Evolutionary conservation across 768 basidiomycete species (phyloP).

Genomic region (Asterophora lycoperdoides): DNA sequence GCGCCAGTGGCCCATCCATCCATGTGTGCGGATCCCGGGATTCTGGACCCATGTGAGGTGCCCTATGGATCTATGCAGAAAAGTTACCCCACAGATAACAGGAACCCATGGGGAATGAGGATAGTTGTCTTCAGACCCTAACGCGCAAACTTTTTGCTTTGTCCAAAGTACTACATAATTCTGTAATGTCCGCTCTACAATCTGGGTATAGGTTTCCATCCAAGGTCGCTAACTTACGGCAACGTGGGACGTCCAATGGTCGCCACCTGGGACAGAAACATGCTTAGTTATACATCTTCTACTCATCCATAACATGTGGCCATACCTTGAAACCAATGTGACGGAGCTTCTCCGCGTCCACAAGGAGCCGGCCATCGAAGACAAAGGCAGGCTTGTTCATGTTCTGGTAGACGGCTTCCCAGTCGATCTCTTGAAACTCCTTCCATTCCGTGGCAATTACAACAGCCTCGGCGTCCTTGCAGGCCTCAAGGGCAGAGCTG

Average conservation of each 20-base stretch:
- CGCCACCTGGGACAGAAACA: constrained; percentile 38
- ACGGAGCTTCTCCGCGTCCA: constrained; percentile 75
- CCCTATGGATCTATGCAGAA: too few species aligned
- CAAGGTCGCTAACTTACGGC: neutral
- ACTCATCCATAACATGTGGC: constrained; percentile 17
- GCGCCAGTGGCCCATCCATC: too few species aligned
- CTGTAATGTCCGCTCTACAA: constrained; percentile 8
- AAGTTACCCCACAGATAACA: too few species aligned
- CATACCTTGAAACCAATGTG: constrained; percentile 85
- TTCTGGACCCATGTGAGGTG: too few species aligned
- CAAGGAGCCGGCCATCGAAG: constrained; percentile 88
- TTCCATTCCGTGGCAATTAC: constrained; percentile 98
- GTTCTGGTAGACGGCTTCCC: constrained; percentile 74
- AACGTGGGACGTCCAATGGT: constrained; percentile 47
- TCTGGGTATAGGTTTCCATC: constrained; percentile 8
- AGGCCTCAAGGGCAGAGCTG: constrained; percentile 78
- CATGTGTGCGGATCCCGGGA: too few species aligned
- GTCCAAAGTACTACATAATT: too few species aligned
- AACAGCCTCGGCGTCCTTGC: constrained; percentile 84
- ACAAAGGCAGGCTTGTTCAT: constrained; percentile 99
- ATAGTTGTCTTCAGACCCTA: too few species aligned
- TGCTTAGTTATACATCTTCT: neutral
- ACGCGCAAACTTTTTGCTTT: too few species aligned
- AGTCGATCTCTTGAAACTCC: constrained; percentile 92
- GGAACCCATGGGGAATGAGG: too few species aligned